Conservation (phyloP, 768 basidiomycete genomes). For the Rhodotorula diobovata region DNA sequence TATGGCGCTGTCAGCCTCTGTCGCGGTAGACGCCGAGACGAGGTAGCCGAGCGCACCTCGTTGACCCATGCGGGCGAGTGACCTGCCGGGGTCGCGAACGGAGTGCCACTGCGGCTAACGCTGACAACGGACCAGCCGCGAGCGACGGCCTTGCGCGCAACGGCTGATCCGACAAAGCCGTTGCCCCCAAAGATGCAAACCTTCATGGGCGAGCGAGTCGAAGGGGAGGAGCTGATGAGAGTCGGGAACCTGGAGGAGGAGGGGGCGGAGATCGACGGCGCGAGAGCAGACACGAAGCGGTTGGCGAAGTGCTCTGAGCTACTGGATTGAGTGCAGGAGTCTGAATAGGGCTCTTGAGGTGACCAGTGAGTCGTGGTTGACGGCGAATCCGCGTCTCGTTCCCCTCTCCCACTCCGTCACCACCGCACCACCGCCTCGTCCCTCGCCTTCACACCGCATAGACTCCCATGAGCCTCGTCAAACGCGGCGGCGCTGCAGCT, state of each 20-base stretch:
- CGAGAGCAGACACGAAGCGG: neutral
- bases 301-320: neutral
- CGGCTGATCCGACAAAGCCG: conserved; percentile 92
- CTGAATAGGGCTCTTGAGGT: neutral
- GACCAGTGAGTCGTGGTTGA: no score
- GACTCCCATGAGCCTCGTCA: neutral
- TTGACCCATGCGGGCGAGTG: conserved; percentile 74
- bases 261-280: neutral
- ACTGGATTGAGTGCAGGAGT: neutral
- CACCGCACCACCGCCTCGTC: neutral
- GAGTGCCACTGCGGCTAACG: conserved; percentile 81
- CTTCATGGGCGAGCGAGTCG: neutral
- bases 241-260: neutral
- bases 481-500: conserved; percentile 14
- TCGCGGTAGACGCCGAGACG: neutral
- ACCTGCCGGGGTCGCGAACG: conserved; percentile 82
- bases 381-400: no score
- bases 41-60: conserved; percentile 7
- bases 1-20: neutral
- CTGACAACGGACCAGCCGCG: conserved; percentile 82
- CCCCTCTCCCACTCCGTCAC: neutral
- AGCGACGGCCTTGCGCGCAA: conserved; percentile 80
- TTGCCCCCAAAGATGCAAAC: conserved; percentile 96
- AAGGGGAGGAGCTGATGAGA: neutral
- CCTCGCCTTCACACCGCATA: neutral